Conservation (phyloP, 148 eudicot species). For the Heliosperma pusillum region DNA sequence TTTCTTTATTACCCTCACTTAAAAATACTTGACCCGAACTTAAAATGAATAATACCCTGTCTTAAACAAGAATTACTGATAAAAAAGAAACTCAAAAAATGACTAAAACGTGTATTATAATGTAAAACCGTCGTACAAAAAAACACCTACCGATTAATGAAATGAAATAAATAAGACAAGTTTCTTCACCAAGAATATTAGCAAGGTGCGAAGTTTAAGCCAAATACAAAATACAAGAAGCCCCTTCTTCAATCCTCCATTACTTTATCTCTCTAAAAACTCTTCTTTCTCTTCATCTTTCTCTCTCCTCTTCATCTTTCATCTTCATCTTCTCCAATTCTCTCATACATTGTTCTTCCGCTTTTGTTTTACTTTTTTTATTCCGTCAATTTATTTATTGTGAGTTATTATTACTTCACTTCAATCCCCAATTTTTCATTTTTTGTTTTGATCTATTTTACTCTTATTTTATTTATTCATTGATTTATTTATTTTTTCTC, state of each 20-base stretch:
- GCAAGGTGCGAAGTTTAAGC: conserved; percentile 43
- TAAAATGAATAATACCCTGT: too few species aligned
- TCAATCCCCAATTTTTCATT: not conserved
- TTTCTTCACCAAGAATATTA: conserved; percentile 53
- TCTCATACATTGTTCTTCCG: conserved; percentile 31
- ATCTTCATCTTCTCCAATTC: conserved; percentile 11
- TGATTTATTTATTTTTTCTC: too few species aligned
- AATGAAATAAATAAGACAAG: conserved; percentile 6
- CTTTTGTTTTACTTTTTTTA: conserved; percentile 9
- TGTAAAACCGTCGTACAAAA: too few species aligned
- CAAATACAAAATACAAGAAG: conserved; percentile 24
- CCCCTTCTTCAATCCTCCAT: conserved; percentile 8
- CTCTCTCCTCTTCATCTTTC: conserved; percentile 14
- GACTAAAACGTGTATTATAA: too few species aligned
- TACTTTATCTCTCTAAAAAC: conserved; percentile 30
- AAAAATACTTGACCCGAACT: too few species aligned
- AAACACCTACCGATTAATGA: not conserved
- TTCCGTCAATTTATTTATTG: conserved; percentile 1
- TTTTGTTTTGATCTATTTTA: not conserved
- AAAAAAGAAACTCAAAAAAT: too few species aligned
- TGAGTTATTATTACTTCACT: conserved; percentile 16
- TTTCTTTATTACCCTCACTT: too few species aligned
- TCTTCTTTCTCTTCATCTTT: conserved; percentile 16
- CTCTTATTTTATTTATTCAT: too few species aligned
- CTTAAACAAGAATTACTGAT: too few species aligned